Conservation (phyloP, 495 filamentous ascomycete genomes). For the Aspergillus mulundensis region DNA sequence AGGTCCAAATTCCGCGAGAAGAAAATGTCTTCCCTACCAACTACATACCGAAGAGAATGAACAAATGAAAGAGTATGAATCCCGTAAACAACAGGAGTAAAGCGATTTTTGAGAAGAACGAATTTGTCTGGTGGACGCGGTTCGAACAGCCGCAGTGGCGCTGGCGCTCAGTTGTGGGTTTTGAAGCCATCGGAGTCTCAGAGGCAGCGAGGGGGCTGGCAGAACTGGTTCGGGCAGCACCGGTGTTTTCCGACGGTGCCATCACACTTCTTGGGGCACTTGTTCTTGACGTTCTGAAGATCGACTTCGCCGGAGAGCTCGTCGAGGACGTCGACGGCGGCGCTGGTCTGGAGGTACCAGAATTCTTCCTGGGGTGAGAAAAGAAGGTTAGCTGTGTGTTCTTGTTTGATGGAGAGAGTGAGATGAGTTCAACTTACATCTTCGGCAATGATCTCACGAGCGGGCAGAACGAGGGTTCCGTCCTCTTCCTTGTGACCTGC, state of each 20-base stretch:
- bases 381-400: not conserved
- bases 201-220: not conserved
- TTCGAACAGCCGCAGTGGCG: not conserved
- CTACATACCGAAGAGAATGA: too few species aligned
- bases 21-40: too few species aligned
- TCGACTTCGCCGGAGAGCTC: not conserved
- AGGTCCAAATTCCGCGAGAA: too few species aligned
- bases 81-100: not conserved
- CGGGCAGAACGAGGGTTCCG: not conserved
- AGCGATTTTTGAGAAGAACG: not conserved
- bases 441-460: not conserved
- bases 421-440: not conserved
- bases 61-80: too few species aligned
- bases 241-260: not conserved
- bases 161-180: not conserved
- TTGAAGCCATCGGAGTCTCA: not conserved
- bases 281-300: not conserved
- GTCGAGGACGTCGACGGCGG: not conserved
- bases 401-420: not conserved
- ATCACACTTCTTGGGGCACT: not conserved
- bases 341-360: not conserved
- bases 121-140: not conserved
- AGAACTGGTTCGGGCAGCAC: not conserved
- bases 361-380: not conserved
- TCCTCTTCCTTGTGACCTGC: not conserved